Base-by-base conservation (phyloP, 805 yeast species). In the Yamadazyma kitorensis region DNA sequence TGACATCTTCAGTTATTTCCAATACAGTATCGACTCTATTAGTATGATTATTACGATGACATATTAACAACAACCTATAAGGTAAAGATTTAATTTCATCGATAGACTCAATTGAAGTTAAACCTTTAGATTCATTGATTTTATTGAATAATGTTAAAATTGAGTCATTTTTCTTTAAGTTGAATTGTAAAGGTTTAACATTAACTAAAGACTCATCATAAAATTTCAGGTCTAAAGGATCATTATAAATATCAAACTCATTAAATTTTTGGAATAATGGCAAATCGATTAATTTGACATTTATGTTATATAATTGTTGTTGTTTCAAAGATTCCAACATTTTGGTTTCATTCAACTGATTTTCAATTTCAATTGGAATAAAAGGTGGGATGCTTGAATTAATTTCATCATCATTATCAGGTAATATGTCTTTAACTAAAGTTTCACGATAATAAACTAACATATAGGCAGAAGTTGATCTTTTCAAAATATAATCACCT, bases 401-500 rank as follows among this genome's bases (percentile, higher is more conserved):
- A 10, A 56, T 47, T 5, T 77, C 72, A 30, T 72, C 80, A 3
- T 59, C 72, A 14, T 74, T 77, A 0, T 75, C 78, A 9, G 77
- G 78, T 39, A 93, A 67, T 11, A 91, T 68, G 9, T 70, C 71
- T 2, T 66, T 69, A 24, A 78, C 57, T 24, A 74, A 74, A 2
- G 74, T 62, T 51, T 85, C 78, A 35, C 95, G 73, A 43, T 89
- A 74, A 54, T 93, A 93, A 2, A 93, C 98, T 60, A 93, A 74
- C 98, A 93, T 93, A 54, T 93, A 93, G 2, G 98, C 98, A 26
- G 93, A 86, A 0, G 98, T 89, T 24, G 87, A 93, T 29, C 96
- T 78, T 45, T 86, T 76, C 18, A 84, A 63, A 28, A 64, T 40
- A 41, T 82, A 80, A 31, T 73, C 80, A 40, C 78, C 79, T 36